Conservation (phyloP, 176 grass and related monocot species). For the Urochloa ruziziensis region DNA sequence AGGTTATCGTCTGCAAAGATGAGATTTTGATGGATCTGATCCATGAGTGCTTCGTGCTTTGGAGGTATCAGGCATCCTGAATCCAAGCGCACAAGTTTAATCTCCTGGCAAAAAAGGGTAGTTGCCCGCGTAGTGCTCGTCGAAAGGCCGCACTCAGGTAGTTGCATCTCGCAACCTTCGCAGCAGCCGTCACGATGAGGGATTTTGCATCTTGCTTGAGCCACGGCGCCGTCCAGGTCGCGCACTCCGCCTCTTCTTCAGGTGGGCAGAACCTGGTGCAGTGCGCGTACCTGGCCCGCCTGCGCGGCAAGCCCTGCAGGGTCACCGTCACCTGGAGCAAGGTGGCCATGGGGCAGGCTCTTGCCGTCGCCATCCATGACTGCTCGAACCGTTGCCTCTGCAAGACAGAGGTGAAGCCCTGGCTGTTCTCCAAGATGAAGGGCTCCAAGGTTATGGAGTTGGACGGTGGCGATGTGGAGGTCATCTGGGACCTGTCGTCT, state of each 20-base stretch:
- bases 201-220: constrained; percentile 58
- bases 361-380: constrained; percentile 42
- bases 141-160: constrained; percentile 16
- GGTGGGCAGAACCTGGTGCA: constrained; percentile 47
- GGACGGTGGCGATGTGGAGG: constrained; percentile 30
- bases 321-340: constrained; percentile 62
- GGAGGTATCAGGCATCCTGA: background rate
- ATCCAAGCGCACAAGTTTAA: background rate
- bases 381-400: constrained; percentile 38
- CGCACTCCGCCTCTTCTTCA: constrained; percentile 39
- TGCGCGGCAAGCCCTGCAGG: constrained; percentile 34
- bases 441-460: constrained; percentile 42
- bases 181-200: constrained; percentile 32
- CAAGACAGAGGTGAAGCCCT: constrained; percentile 62
- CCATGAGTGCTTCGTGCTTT: background rate
- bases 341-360: constrained; percentile 39
- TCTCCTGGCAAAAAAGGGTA: background rate
- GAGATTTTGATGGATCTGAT: background rate
- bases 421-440: constrained; percentile 57
- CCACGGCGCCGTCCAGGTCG: constrained; percentile 50
- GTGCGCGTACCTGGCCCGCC: constrained; percentile 42
- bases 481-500: constrained; percentile 54
- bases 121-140: constrained; percentile 38
- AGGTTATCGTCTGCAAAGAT: constrained; percentile 4
- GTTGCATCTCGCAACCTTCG: background rate